Evolutionary conservation across 805 yeast species (phyloP).

Genomic region (Kregervanrija delftensis): DNA sequence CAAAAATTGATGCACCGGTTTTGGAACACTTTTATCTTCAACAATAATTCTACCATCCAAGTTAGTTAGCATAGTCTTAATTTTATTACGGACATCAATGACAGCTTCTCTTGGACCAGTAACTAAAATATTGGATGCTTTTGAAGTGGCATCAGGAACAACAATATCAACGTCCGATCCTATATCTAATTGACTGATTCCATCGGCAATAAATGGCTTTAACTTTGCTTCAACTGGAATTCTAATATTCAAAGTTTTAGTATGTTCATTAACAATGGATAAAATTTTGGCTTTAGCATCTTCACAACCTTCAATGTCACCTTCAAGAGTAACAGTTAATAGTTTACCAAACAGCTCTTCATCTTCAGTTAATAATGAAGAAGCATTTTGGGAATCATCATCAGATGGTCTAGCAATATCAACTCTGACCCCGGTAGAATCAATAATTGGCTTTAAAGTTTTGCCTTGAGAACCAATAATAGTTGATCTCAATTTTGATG

Average conservation of each 20-base stretch:
- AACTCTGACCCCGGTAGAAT: slow-evolving; percentile 58
- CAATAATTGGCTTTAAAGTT: slow-evolving; percentile 72
- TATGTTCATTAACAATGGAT: slow-evolving; percentile 69
- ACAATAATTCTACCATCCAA: slow-evolving; percentile 40
- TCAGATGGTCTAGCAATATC: slow-evolving; percentile 45
- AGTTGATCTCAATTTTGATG: slow-evolving; percentile 67
- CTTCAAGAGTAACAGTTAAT: slow-evolving; percentile 63
- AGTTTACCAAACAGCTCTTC: slow-evolving; percentile 55
- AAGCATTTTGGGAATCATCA: slow-evolving; percentile 11
- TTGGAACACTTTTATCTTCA: slow-evolving; percentile 60
- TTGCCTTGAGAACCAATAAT: slow-evolving; percentile 87
- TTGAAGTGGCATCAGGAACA: slow-evolving; percentile 26
- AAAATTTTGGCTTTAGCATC: slow-evolving; percentile 65
- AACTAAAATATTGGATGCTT: slow-evolving; percentile 40
- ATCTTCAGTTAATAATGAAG: slow-evolving; percentile 24
- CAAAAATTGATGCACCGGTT: slow-evolving; percentile 61
- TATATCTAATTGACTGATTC: slow-evolving; percentile 19
- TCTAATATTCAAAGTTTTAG: slow-evolving; percentile 48
- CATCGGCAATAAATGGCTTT: slow-evolving; percentile 39
- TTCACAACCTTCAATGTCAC: slow-evolving; percentile 78
- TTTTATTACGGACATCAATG: slow-evolving; percentile 43
- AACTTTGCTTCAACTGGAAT: slow-evolving; percentile 37
- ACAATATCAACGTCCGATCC: slow-evolving; percentile 24
- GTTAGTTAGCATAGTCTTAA: slow-evolving; percentile 39
- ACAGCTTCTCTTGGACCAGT: slow-evolving; percentile 70